Evolutionary conservation across 2,329 filamentous ascomycete genomes (phyloP), one percentile per base, ranked within the genome.

Genomic region (Colletotrichum trifolii): DNA sequence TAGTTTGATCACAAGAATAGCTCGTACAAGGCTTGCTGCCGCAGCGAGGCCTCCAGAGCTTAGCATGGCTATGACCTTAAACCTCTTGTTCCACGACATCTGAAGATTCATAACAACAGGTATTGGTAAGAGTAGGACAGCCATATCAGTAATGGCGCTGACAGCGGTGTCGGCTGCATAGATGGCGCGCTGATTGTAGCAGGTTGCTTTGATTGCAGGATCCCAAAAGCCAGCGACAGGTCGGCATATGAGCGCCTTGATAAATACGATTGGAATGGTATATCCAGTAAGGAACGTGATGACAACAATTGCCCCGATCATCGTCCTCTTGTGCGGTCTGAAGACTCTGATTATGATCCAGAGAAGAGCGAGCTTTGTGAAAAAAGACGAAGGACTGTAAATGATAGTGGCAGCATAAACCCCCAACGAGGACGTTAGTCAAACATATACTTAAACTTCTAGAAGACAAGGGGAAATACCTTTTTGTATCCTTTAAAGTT

Each of bases 331-430:
- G 64, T 79, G 78, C 5, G 76, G 73, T 0, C 74, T 76, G 68
- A 82, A 82, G 6, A 82, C 77, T n/a, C 79, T 74, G n/a, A 75
- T 74, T 65, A 80, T 80, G 56, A 82, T 79, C 66, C 77, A 72
- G 4, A 82, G 74, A 2, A 82, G 75, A 17, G 74, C 70, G 12
- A 79, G 76, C 38, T 76, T 57, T 11, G 46, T 48, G 33, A 48
- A 48, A 12, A 34, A 48, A 12, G 17, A 34, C 11, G 12, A 34
- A 8, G 33, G 46, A 15, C 46, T 48, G 13, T 35, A 48, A 5
- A 48, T 15, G 2, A 48, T 5, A 9, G 46, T 48, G 8, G 7
- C 7, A 13, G 13, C 46, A 33, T 48, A 48, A 6, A 48, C 43
- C 43, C 12, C 43, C 43, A 15, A 17, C 15, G 34, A 33, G 46